Percentiles rank a stretch among this genome's conserved stretches.
Evolutionary conservation across 257 asterid species (phyloP).

Genomic region (Perilla frutescens): DNA sequence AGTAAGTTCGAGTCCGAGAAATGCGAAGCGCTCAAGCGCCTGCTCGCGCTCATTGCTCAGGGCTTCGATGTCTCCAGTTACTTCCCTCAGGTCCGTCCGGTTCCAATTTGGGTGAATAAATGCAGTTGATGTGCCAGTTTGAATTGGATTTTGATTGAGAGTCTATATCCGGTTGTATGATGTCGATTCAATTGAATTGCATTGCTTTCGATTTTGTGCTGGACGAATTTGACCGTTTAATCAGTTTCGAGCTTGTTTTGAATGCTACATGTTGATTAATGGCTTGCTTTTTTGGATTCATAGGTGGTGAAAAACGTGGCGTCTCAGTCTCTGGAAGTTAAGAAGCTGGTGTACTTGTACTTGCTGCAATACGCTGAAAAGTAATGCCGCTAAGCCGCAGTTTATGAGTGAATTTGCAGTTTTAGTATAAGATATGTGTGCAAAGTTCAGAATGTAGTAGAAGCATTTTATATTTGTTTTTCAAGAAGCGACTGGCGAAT

Average conservation of each 20-base stretch:
- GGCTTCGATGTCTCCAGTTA: conserved; percentile 81
- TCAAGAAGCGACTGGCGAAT: neutral
- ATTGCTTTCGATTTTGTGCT: neutral
- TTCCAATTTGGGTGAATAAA: neutral
- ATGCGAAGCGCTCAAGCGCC: conserved; percentile 93
- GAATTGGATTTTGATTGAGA: conserved; percentile 22
- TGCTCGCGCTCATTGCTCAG: conserved; percentile 95
- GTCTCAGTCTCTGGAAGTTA: conserved; percentile 84
- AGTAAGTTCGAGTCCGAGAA: conserved; percentile 96
- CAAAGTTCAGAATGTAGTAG: conserved; percentile 14
- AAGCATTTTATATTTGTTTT: neutral
- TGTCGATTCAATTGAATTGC: neutral
- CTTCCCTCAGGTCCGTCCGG: conserved; percentile 77
- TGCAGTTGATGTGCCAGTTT: conserved; percentile 20
- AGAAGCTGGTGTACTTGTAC: conserved; percentile 95
- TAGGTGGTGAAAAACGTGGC: conserved; percentile 98
- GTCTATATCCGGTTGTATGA: neutral
- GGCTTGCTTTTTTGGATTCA: conserved; percentile 24
- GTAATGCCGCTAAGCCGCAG: conserved; percentile 43
- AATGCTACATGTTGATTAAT: conserved; percentile 29
- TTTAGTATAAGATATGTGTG: neutral
- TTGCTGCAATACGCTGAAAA: conserved; percentile 94
- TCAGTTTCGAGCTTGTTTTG: conserved; percentile 18
- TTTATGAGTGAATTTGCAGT: conserved; percentile 21
- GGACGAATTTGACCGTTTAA: neutral